A percentile compares a stretch with the other conserved stretches of the same genome.
phyloP scores from a whole-genome alignment of 371 early-diverging fungal genomes.

The Mortierella sp. region DNA sequence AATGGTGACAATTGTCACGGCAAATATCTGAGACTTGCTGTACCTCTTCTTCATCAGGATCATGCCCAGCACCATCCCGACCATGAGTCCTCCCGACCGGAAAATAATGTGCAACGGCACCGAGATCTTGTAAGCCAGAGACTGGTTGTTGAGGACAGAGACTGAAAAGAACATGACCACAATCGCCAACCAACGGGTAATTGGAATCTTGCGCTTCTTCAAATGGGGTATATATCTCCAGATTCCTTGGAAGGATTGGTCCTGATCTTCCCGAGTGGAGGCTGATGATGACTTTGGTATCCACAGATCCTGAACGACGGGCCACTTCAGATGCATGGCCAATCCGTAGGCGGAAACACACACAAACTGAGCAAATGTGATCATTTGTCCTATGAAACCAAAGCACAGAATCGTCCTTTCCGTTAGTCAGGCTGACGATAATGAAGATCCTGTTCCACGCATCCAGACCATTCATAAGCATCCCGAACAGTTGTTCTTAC shows the following conservation, averaged over 20 bases:
- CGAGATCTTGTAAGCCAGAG: conserved; percentile 84
- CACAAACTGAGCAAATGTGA: conserved; percentile 90
- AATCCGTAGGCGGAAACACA: conserved; percentile 85
- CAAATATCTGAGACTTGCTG: conserved; percentile 63
- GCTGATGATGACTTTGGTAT: conserved; percentile 17
- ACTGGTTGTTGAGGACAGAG: conserved; percentile 87
- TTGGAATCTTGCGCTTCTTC: conserved; percentile 77
- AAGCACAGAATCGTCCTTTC: background rate
- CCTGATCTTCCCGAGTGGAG: background rate
- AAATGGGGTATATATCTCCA: conserved; percentile 65
- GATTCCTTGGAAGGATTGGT: background rate
- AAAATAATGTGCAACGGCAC: conserved; percentile 94
- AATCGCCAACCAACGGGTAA: conserved; percentile 79
- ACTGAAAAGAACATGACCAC: conserved; percentile 84
- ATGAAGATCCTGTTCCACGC: background rate
- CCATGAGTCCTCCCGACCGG: conserved; percentile 84
- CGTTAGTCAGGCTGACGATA: background rate
- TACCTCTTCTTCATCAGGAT: conserved; percentile 79
- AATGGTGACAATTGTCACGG: conserved; percentile 83
- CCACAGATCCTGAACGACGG: conserved; percentile 39
- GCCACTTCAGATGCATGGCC: conserved; percentile 71
- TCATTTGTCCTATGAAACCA: conserved; percentile 69
- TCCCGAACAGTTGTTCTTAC: conserved; percentile 52
- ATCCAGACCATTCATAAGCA: background rate
- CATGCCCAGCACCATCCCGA: conserved; percentile 88